Conservation (phyloP, 139 green algal species). For the Klebsormidium nitens region DNA sequence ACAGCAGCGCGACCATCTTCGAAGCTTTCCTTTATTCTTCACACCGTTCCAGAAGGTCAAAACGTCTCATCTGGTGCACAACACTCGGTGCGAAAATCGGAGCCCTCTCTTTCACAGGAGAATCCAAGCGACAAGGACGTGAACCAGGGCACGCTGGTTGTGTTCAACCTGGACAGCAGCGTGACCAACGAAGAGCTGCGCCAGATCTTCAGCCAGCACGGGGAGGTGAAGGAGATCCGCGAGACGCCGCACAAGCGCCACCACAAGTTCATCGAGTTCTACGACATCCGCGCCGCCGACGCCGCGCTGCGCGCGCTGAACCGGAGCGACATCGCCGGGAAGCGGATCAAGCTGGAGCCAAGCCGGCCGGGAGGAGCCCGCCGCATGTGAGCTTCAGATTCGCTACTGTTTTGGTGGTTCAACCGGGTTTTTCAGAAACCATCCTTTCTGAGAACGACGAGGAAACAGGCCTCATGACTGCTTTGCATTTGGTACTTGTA, state of each 20-base stretch:
- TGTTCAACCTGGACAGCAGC: constrained; percentile 71
- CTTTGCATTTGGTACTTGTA: too few relatives aligned
- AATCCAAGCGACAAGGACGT: constrained; percentile 44
- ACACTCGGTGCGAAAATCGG: too few relatives aligned
- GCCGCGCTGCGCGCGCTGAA: constrained; percentile 30
- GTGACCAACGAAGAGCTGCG: constrained; percentile 62
- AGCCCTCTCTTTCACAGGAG: constrained; percentile 19
- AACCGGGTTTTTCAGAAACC: too few relatives aligned
- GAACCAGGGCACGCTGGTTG: constrained; percentile 70
- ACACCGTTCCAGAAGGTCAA: too few relatives aligned
- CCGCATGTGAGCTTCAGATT: constrained; percentile 15
- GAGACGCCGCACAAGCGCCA: constrained; percentile 49
- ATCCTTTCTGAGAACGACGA: too few relatives aligned
- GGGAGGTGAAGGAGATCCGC: constrained; percentile 69
- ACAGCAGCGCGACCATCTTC: too few relatives aligned
- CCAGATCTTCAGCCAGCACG: constrained; percentile 72
- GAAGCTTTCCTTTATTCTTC: too few relatives aligned
- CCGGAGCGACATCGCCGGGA: constrained; percentile 34
- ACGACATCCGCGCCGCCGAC: constrained; percentile 57
- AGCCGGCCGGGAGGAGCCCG: constrained; percentile 32
- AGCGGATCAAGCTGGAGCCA: constrained; percentile 42
- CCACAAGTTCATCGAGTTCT: constrained; percentile 86
- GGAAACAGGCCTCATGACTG: too few relatives aligned
- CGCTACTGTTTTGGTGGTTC: neutral
- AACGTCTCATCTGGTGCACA: too few relatives aligned